Base-by-base conservation (phyloP, 192 early-diverging fungal species). In the Rhizoclosmatium sp. region DNA sequence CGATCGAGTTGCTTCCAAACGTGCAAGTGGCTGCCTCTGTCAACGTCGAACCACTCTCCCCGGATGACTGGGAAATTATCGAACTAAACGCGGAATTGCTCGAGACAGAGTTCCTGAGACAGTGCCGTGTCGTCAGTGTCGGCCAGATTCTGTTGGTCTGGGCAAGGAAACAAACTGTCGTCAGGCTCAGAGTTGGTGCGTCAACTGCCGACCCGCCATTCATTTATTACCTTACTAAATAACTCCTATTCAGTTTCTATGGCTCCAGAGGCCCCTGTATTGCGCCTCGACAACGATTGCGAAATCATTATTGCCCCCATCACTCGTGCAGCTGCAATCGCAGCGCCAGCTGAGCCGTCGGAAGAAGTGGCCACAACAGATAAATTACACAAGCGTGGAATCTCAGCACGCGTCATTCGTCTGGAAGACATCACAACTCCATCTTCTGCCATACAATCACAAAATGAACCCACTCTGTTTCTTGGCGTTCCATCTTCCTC, bases 41-140 rank as follows among this genome's bases (percentile, higher is more conserved):
- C 3, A 67, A 83, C 42, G 87, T 89, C 2, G 87, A 82, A 56
- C 87, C 87, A 12, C 19, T 81, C 40, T 70, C 82, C 1, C 47
- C 65, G 5, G 88, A 89, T 58, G 88, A 89, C 70, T 89, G 88
- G 88, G 85, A 89, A 65, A 84, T 89, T n/a, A 41, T 89, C 45
- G 85, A 89, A 71, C 64, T 85, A 19, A 76, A 89, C 65, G 85
- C 85, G 2, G 84, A 78, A n/a, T 84, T 78, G 42, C 75, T 89
- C 12, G 88, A 89, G 64, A 81, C 76, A 41, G 82, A 85, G 47
- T 82, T 89, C 21, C 71, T 86, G 23, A 83, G 82, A 46, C 88
- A 89, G 75, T 67, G 82, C 21, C 80, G 84, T 46, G 82, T 87
- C 4, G 82, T 87, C 12, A 77, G 54, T 58, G 41, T 47, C 4